A percentile compares a stretch with the other conserved stretches of the same genome.
phyloP scores from a whole-genome alignment of 1,284 basidiomycete species.

The Melampsora medusae region DNA sequence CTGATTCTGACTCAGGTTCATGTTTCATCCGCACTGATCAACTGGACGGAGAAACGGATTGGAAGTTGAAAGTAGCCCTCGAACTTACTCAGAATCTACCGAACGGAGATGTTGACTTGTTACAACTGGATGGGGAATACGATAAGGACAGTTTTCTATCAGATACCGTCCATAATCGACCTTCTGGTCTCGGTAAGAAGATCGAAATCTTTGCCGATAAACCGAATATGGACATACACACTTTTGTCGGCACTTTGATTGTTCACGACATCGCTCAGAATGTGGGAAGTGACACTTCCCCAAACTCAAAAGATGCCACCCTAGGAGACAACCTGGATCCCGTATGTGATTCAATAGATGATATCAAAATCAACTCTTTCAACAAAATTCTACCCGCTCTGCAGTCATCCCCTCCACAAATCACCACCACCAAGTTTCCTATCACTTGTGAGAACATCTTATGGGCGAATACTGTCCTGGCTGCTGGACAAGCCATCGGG shows the following conservation, averaged over 20 bases:
- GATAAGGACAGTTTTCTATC: constrained; percentile 48
- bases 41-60: constrained; percentile 97
- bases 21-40: constrained; percentile 98
- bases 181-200: constrained; percentile 23
- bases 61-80: constrained; percentile 92
- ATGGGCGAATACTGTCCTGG: constrained; percentile 97
- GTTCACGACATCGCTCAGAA: constrained; percentile 62
- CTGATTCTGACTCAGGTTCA: constrained; percentile 73
- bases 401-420: constrained; percentile 26
- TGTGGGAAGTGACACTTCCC: constrained; percentile 52
- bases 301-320: constrained; percentile 18
- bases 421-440: constrained; percentile 62
- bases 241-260: constrained; percentile 89
- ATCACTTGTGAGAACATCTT: constrained; percentile 89
- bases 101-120: constrained; percentile 64
- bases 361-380: constrained; percentile 39
- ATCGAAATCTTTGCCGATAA: constrained; percentile 68
- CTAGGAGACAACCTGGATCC: constrained; percentile 34
- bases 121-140: constrained; percentile 78
- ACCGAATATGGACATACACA: constrained; percentile 94
- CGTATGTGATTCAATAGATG: constrained; percentile 43
- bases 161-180: constrained; percentile 10
- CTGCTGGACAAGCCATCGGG: constrained; percentile 88
- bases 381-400: constrained; percentile 9
- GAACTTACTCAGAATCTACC: constrained; percentile 74